A percentile compares a stretch with the other conserved stretches of the same genome.
Evolutionary conservation across 2,329 filamentous ascomycete genomes (phyloP).

Genomic region (Elsinoe perseae): DNA sequence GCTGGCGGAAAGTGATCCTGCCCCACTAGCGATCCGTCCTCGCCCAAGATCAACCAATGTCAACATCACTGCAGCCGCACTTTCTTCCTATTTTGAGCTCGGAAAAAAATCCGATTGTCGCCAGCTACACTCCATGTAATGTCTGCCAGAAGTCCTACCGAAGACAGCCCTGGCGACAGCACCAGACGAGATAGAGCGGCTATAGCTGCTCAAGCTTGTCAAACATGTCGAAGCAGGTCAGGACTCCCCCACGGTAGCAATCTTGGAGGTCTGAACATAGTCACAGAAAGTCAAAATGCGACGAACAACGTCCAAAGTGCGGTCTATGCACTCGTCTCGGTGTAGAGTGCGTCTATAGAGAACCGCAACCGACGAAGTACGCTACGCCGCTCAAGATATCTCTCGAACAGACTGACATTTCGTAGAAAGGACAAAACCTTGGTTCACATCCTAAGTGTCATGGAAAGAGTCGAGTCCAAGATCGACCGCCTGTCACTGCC

Average conservation of each 20-base stretch:
- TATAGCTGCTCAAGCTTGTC: constrained; percentile 50
- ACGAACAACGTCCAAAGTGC: constrained; percentile 56
- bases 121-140: background rate
- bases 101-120: background rate
- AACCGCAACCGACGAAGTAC: constrained; percentile 57
- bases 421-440: constrained; percentile 55
- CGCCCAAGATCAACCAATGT: background rate
- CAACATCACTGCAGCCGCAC: background rate
- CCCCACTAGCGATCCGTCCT: background rate
- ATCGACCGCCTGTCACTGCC: constrained; percentile 39
- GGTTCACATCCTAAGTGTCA: constrained; percentile 51
- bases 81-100: background rate
- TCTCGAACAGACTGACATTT: background rate
- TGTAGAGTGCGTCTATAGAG: constrained; percentile 53
- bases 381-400: background rate
- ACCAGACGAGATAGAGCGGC: constrained; percentile 40
- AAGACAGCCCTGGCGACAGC: constrained; percentile 14
- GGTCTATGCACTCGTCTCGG: constrained; percentile 51
- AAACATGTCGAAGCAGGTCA: constrained; percentile 45
- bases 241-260: background rate
- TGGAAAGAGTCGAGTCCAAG: constrained; percentile 50
- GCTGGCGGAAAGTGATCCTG: background rate
- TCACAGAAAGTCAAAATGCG: constrained; percentile 55
- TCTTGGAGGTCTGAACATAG: background rate
- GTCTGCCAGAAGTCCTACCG: constrained; percentile 3